Percentiles rank a stretch among this genome's conserved stretches.
These are phyloP conservation scores for Rhizopus delemar DNA, from an alignment of 371 early-diverging fungal species.

Conservation along the genomic window DNA sequence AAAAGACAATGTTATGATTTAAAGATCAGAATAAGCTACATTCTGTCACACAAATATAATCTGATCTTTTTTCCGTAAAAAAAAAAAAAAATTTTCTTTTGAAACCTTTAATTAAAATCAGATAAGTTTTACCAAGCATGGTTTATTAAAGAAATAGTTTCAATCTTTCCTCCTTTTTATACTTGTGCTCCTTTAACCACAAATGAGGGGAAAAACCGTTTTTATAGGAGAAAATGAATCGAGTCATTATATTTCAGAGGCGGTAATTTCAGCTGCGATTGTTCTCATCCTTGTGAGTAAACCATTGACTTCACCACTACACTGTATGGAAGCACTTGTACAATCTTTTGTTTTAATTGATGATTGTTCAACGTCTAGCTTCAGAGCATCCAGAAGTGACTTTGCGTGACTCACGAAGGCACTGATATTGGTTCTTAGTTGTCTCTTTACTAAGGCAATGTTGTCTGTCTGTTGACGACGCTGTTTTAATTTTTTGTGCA, in stretches of 20 bases:
- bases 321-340: conserved; percentile 31
- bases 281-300: conserved; percentile 40
- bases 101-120: too few relatives aligned
- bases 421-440: conserved; percentile 16
- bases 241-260: conserved; percentile 12
- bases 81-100: too few relatives aligned
- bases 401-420: conserved; percentile 22
- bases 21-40: conserved; percentile 1
- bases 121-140: too few relatives aligned
- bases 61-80: not conserved
- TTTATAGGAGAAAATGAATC: not conserved
- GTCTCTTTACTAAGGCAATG: conserved; percentile 11
- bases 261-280: conserved; percentile 36
- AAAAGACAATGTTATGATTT: not conserved
- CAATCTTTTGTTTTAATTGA: conserved; percentile 28
- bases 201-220: not conserved
- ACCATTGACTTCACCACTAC: conserved; percentile 45
- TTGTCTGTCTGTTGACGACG: conserved; percentile 20
- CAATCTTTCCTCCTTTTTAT: too few relatives aligned
- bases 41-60: not conserved
- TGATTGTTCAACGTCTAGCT: conserved; percentile 24
- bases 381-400: conserved; percentile 29
- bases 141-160: too few relatives aligned
- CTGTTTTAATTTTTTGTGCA: conserved; percentile 15
- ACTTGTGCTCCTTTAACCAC: not conserved